Evolutionary conservation across 352 stramenopile species (phyloP), one percentile per base, ranked within the genome.

Genomic region (Globisporangium mamillatum): DNA sequence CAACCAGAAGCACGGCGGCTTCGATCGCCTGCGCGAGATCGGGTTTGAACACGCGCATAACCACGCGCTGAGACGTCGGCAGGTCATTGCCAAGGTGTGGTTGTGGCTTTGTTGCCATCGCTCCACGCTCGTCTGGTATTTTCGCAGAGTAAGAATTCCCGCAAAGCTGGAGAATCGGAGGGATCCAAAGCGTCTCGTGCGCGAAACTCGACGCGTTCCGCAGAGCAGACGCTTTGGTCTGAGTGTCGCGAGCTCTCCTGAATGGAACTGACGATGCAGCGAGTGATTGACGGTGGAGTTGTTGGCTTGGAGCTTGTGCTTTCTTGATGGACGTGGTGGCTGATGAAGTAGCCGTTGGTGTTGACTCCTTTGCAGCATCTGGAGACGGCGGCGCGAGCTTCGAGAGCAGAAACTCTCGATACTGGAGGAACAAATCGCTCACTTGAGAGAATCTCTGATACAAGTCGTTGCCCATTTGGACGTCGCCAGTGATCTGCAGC

Each of bases 171-270:
- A 72, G 34, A 29, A 65, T 38, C 32, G 67, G 67, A n/a, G 67
- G n/a, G 25, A 72, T 72, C 67, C 60, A 68, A 25, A 72, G 44
- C 46, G 67, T 72, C 7, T 72, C 60, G 38, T 52, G 67, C 20
- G 46, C 41, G 22, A 64, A 68, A 55, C 46, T 41, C 3, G 67
- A 72, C 60, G 54, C 16, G 32, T 65, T 72, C 5, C 46, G 60
- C 38, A 59, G 53, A 24, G 22, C 53, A 29, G 53, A 18, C 12
- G 22, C 53, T 34, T 25, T 53, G 18, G 9, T 53, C 46, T 24
- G 16, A n/a, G 46, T 20, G 18, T 53, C 20, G 18, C 16, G 46
- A 53, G 18, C 46, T 53, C 46, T 53, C 18, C 9, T 22, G 4
- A 6, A 18, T 10, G 46, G 1, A 24, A 8, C 20, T 24, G 46